A percentile compares a stretch with the other conserved stretches of the same genome.
phyloP scores from a whole-genome alignment of 208 protist species.

The Crithidia fasciculata region DNA sequence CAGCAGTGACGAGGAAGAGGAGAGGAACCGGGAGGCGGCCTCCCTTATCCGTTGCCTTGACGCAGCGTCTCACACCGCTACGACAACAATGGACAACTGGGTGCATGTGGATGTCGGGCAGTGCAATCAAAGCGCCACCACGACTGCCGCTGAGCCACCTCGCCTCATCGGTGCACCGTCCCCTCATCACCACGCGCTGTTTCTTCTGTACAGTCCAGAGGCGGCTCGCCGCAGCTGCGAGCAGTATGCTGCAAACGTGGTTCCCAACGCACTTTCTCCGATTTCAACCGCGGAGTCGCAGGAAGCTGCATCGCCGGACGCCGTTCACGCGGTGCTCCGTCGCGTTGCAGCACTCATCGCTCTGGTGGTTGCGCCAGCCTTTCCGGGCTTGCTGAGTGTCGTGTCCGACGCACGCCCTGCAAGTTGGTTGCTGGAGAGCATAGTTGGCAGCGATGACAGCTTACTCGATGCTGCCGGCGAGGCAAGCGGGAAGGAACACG shows the following conservation, averaged over 20 bases:
- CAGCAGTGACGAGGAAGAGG: not conserved
- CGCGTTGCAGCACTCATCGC: slow-evolving; percentile 15
- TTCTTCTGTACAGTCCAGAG: slow-evolving; percentile 19
- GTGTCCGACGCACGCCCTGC: slow-evolving; percentile 24
- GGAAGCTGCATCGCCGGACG: not conserved
- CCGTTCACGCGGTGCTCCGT: slow-evolving; percentile 10
- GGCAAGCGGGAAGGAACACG: too few relatives aligned
- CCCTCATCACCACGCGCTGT: not conserved
- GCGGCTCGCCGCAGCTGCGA: slow-evolving; percentile 6
- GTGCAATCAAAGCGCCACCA: not conserved
- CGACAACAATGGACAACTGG: slow-evolving; percentile 4
- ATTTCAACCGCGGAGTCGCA: too few relatives aligned
- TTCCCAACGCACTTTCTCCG: too few relatives aligned
- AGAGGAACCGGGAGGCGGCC: not conserved
- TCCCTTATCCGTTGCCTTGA: not conserved
- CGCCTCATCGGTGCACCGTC: too few relatives aligned
- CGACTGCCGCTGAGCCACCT: too few relatives aligned
- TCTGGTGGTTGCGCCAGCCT: not conserved
- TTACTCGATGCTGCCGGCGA: too few relatives aligned
- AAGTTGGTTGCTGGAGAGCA: slow-evolving; percentile 39
- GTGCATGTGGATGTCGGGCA: slow-evolving; percentile 30
- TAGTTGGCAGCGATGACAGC: slow-evolving; percentile 15
- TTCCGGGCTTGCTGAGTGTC: slow-evolving; percentile 6
- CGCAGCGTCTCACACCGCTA: not conserved
- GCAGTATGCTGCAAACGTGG: not conserved